phyloP scores from a whole-genome alignment of 108 stramenopile species.

The Chaetoceros muelleri region DNA sequence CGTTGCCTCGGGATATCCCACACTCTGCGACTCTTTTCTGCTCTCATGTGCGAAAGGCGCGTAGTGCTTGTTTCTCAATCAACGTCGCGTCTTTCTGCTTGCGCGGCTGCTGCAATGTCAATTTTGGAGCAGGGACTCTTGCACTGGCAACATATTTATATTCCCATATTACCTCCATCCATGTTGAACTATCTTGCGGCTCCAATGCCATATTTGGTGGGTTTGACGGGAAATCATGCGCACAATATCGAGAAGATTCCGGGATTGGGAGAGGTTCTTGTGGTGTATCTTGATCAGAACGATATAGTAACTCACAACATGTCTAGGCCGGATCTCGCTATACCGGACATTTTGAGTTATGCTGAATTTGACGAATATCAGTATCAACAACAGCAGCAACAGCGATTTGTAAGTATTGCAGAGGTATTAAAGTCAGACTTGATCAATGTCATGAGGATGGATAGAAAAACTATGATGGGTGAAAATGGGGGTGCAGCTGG shows the following conservation, averaged over 20 bases:
- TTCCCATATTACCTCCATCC: slow-evolving; percentile 35
- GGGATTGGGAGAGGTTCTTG: slow-evolving; percentile 65
- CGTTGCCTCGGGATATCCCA: slow-evolving; percentile 56
- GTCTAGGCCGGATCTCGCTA: slow-evolving; percentile 13
- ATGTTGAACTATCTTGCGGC: slow-evolving; percentile 18
- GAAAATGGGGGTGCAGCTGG: slow-evolving; percentile 32
- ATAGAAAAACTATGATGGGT: slow-evolving; percentile 47
- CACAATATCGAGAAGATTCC: slow-evolving; percentile 24
- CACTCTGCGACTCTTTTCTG: slow-evolving; percentile 57
- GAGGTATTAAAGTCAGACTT: slow-evolving; percentile 67
- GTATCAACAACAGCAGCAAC: neutral
- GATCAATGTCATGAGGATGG: slow-evolving; percentile 59
- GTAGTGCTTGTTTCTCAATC: slow-evolving; percentile 54
- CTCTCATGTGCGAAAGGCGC: slow-evolving; percentile 65
- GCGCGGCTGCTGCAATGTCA: slow-evolving; percentile 36
- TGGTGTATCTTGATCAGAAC: slow-evolving; percentile 63
- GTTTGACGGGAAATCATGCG: slow-evolving; percentile 27
- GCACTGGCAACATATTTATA: slow-evolving; percentile 19
- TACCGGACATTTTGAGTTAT: slow-evolving; percentile 28
- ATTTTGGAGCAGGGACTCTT: slow-evolving; percentile 38
- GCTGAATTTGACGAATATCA: neutral
- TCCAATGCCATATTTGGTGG: slow-evolving; percentile 30
- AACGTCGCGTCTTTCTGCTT: slow-evolving; percentile 57
- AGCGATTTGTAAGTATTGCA: slow-evolving; percentile 7
- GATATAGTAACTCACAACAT: slow-evolving; percentile 62